Conservation (phyloP, 805 yeast genomes). For the Candida anglica region DNA sequence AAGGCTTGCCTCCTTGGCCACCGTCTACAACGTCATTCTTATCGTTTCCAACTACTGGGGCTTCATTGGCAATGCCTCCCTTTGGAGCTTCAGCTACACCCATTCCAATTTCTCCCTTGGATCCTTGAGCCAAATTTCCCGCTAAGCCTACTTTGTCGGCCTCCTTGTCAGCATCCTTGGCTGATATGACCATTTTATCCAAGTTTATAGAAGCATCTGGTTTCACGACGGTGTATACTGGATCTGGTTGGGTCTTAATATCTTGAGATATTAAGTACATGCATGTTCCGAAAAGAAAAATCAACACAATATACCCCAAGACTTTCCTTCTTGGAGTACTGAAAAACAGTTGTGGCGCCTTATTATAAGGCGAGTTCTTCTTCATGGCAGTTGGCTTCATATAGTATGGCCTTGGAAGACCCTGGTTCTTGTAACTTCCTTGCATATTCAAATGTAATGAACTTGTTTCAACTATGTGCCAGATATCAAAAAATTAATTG, state of each 20-base stretch:
- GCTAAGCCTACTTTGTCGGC: constrained; percentile 33
- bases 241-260: constrained; percentile 23
- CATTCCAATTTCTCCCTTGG: constrained; percentile 35
- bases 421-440: constrained; percentile 39
- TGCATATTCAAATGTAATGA: no score
- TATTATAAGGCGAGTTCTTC: constrained; percentile 33
- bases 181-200: constrained; percentile 22
- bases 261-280: constrained; percentile 35
- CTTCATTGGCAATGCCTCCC: constrained; percentile 46
- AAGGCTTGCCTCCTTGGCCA: no score
- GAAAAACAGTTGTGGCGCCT: constrained; percentile 26
- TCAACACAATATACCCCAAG: constrained; percentile 34
- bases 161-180: constrained; percentile 29
- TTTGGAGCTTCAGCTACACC: constrained; percentile 43
- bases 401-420: constrained; percentile 43
- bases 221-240: constrained; percentile 22
- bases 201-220: constrained; percentile 20
- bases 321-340: constrained; percentile 34
- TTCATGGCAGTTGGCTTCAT: constrained; percentile 37
- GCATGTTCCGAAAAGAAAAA: constrained; percentile 30
- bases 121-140: constrained; percentile 32
- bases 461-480: no score
- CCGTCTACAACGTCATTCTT: constrained; percentile 21
- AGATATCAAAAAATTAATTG: no score
- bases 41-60: constrained; percentile 38